A percentile compares a stretch with the other conserved stretches of the same genome.
These are phyloP conservation scores for Botrytis porri DNA, from an alignment of 2,329 filamentous ascomycete species.

Conservation along the genomic window DNA sequence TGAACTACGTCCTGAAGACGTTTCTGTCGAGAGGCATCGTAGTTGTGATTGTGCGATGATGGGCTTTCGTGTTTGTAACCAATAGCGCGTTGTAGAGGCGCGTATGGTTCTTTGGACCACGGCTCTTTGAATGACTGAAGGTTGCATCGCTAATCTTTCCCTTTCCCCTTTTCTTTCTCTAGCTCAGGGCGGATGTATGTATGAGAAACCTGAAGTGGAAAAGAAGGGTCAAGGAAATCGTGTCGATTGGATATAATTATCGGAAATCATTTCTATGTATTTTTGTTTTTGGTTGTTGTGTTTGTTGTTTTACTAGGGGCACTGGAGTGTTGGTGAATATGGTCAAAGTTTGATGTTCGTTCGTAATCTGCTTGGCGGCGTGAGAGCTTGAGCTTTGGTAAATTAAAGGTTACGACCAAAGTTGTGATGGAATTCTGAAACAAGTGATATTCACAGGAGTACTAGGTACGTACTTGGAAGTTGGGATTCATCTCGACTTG, in stretches of 20 bases:
- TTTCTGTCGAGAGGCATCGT: slow-evolving; percentile 4
- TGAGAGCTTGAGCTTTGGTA: slow-evolving; percentile 5
- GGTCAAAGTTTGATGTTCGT: neutral
- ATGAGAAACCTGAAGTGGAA: neutral
- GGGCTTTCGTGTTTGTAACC: slow-evolving; percentile 13
- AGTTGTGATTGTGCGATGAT: slow-evolving; percentile 8
- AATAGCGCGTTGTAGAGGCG: slow-evolving; percentile 12
- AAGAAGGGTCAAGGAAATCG: neutral
- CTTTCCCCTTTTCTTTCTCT: neutral
- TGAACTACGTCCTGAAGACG: neutral
- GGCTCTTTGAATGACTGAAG: neutral
- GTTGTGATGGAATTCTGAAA: neutral
- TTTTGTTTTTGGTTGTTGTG: neutral
- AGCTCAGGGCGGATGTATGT: neutral
- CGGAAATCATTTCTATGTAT: neutral
- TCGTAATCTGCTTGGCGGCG: slow-evolving; percentile 11
- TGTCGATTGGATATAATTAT: neutral
- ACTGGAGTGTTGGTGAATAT: neutral
- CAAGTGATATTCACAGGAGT: neutral
- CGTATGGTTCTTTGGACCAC: neutral
- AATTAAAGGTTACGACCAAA: neutral
- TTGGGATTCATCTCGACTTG: neutral
- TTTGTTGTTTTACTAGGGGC: neutral
- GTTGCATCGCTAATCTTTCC: slow-evolving; percentile 12
- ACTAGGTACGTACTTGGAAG: no score